Conservation (phyloP, 768 basidiomycete genomes). For the Tricholoma hemisulphureum region DNA sequence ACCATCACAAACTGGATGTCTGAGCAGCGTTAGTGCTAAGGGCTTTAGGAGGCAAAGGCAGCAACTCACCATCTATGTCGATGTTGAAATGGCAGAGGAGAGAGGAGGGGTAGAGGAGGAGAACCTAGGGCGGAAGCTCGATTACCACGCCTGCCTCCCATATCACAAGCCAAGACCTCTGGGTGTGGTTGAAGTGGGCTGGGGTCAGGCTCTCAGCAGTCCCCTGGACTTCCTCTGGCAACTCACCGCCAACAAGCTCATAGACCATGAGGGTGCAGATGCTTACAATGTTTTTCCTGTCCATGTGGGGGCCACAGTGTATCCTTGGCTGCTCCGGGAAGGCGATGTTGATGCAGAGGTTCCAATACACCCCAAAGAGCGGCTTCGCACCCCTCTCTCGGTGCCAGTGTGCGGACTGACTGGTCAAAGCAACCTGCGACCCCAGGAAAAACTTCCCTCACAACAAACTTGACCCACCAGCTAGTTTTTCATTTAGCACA, state of each 20-base stretch:
- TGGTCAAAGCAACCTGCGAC: slow-evolving; percentile 9
- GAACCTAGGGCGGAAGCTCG: slow-evolving; percentile 31
- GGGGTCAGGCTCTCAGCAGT: neutral
- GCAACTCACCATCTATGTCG: slow-evolving; percentile 24
- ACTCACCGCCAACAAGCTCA: slow-evolving; percentile 10
- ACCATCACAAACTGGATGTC: neutral
- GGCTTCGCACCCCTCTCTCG: slow-evolving; percentile 9
- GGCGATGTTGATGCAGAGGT: slow-evolving; percentile 26
- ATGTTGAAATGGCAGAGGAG: slow-evolving; percentile 35
- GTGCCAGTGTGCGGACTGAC: slow-evolving; percentile 14
- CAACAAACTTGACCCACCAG: slow-evolving; percentile 5
- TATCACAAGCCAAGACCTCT: slow-evolving; percentile 30
- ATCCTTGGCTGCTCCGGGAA: slow-evolving; percentile 11
- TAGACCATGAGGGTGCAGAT: slow-evolving; percentile 29
- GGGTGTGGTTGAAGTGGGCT: slow-evolving; percentile 20
- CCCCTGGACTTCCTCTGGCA: fast-evolving
- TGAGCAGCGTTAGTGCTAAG: neutral
- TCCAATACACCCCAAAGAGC: slow-evolving; percentile 18
- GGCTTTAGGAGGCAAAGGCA: too few relatives aligned
- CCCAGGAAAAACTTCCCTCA: slow-evolving; percentile 18
- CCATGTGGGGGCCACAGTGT: slow-evolving; percentile 25
- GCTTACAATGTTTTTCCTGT: slow-evolving; percentile 30
- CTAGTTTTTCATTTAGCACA: slow-evolving; percentile 3
- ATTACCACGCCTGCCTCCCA: slow-evolving; percentile 35
- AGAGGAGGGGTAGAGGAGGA: slow-evolving; percentile 30